Base-by-base conservation (phyloP, 78 protist species). In the Blattamonas nauphoetae region DNA sequence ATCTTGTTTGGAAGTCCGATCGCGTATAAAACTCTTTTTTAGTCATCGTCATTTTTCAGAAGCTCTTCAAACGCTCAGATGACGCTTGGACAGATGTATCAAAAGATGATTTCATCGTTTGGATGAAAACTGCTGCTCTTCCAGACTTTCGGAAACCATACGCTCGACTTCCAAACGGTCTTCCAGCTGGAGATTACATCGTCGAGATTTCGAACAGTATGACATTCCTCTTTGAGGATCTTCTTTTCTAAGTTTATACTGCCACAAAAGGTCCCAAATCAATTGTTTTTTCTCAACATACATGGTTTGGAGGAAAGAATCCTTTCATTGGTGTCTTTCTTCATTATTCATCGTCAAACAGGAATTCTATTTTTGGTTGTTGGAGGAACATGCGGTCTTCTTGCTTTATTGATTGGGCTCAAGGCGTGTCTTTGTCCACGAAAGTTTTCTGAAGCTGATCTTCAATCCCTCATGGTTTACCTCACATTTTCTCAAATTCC, bases 291-390 rank as follows among this genome's bases (percentile, higher is more conserved):
- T 84, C 97, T 34, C 93, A 96, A n/a, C 84, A 92, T n/a, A 4
- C 94, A 5, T 95, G 97, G 97, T 88, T 95, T n/a, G 99, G 99
- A 41, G 99, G 99, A 38, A 91, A 91, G 83, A 97, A 95, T 88
- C 81, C 87, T 71, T 95, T 96, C 84, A 79, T 97, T 32, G 98
- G 83, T 79, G 33, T 79, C 33, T 21, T 79, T 11, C 83, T 79
- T 21, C 83, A 79, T 79, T 21, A 4, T 21, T 21, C 45, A 4
- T 38, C 41, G 29, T 79, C 83, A 6, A 79, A 79, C 41, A 79
- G 83, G 83, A 5, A 79, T 79, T 79, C 29, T 21, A 36, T 79
- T 32, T 79, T 5, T 79, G 32, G 83, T 79, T 38, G 33, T 79
- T 79, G 83, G 83, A 6, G 83, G 83, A 6, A 4, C 6, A 21